Evolutionary conservation across 441 rosid species (phyloP).

Genomic region (Melianthus villosus): DNA sequence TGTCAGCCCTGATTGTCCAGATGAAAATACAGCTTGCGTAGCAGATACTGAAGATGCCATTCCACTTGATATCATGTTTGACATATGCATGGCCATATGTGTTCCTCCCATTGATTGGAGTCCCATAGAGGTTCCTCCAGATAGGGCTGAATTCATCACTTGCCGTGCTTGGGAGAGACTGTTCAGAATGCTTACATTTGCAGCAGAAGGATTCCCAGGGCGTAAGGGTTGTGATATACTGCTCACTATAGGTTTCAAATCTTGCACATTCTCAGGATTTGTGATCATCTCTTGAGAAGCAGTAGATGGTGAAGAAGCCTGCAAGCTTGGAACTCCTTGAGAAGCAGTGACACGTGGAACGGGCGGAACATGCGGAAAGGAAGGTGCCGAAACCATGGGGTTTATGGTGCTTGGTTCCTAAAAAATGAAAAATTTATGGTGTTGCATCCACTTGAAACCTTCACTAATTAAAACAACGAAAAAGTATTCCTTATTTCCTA

Average conservation of each 20-base stretch:
- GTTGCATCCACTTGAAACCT: no score
- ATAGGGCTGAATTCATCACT: constrained; percentile 67
- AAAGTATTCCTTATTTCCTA: no score
- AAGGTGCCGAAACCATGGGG: constrained; percentile 37
- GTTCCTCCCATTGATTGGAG: constrained; percentile 63
- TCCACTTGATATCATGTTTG: constrained; percentile 92
- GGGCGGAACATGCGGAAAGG: constrained; percentile 50
- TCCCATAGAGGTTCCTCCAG: constrained; percentile 77
- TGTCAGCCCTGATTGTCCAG: constrained; percentile 53
- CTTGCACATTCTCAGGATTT: constrained; percentile 41
- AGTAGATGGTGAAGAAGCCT: constrained; percentile 68
- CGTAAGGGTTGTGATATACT: constrained; percentile 53
- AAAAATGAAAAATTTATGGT: no score
- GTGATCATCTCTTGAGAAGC: constrained; percentile 59
- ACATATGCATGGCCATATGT: constrained; percentile 85
- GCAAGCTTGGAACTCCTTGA: constrained; percentile 59
- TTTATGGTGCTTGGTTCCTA: constrained; percentile 75
- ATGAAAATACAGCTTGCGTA: constrained; percentile 54
- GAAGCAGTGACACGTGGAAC: constrained; percentile 54
- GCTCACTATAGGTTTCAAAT: constrained; percentile 64
- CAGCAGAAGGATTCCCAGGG: constrained; percentile 57
- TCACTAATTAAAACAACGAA: no score
- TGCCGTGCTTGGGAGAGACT: constrained; percentile 81
- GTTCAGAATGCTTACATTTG: constrained; percentile 78
- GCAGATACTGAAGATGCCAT: constrained; percentile 68